Evolutionary conservation across 2,329 filamentous ascomycete species (phyloP).

Genomic region (Juglanconis oblonga): DNA sequence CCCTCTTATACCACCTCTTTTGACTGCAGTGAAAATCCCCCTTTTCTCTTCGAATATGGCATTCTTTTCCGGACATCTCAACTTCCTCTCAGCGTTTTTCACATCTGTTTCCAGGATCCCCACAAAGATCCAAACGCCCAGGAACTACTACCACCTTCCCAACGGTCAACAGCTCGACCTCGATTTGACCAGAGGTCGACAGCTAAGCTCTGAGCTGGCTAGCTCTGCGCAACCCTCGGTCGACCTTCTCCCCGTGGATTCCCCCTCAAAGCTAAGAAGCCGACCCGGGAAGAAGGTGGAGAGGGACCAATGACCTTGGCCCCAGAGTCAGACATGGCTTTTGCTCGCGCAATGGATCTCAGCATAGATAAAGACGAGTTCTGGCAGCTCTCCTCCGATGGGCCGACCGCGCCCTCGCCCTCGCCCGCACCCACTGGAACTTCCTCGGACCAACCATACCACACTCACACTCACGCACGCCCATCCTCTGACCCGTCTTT

Average conservation of each 20-base stretch:
- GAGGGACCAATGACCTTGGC: conserved; percentile 3
- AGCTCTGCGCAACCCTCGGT: not conserved
- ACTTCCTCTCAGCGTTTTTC: not conserved
- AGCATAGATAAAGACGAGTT: conserved; percentile 19
- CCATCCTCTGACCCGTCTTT: conserved; percentile 8
- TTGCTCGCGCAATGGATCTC: conserved; percentile 12
- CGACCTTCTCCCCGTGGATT: not conserved
- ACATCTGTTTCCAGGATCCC: not conserved
- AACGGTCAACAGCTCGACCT: conserved; percentile 2
- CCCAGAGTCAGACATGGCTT: conserved; percentile 6
- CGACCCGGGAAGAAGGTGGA: not conserved
- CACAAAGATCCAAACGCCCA: not conserved
- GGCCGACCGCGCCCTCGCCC: not conserved
- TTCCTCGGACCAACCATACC: not conserved
- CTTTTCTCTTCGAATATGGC: not conserved
- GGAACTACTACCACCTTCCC: not conserved
- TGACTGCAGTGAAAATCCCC: not conserved
- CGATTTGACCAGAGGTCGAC: not conserved
- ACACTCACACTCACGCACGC: not conserved
- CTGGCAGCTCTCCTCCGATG: conserved; percentile 12
- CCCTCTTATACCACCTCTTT: conserved; percentile 2
- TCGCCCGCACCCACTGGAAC: not conserved
- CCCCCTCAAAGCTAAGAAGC: not conserved
- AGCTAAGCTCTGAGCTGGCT: not conserved
- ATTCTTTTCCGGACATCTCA: conserved; percentile 1